Percentiles rank a stretch among this genome's conserved stretches.
Evolutionary conservation across 768 basidiomycete genomes (phyloP).

Genomic region (Lyophyllum shimeji): DNA sequence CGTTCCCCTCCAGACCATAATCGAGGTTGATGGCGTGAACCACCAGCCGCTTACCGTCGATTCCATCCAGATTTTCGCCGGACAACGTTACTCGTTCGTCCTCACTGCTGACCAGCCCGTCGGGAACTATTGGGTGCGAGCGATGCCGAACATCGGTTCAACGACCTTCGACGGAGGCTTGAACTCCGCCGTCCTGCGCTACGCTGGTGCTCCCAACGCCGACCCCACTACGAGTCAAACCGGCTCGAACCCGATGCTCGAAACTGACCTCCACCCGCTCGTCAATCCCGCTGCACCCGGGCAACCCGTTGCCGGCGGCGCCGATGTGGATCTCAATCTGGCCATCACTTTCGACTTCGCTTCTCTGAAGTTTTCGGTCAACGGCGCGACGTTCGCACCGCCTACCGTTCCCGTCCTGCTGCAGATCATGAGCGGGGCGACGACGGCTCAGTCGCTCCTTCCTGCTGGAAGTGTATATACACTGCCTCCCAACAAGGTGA

Average conservation of each 20-base stretch:
- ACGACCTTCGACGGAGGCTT: slow-evolving; percentile 34
- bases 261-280: slow-evolving; percentile 21
- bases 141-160: slow-evolving; percentile 23
- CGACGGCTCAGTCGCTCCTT: slow-evolving; percentile 44
- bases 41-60: slow-evolving; percentile 34
- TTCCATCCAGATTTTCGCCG: slow-evolving; percentile 39
- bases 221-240: slow-evolving; percentile 29
- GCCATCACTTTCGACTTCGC: slow-evolving; percentile 16
- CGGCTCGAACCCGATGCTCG: slow-evolving; percentile 25
- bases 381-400: slow-evolving; percentile 28
- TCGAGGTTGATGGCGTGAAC: slow-evolving; percentile 39
- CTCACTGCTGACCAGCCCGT: slow-evolving; percentile 37
- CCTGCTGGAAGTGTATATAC: slow-evolving; percentile 44
- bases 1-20: slow-evolving; percentile 28
- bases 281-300: slow-evolving; percentile 12
- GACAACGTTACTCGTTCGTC: slow-evolving; percentile 35
- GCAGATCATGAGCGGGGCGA: slow-evolving; percentile 57
- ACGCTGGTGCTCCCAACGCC: slow-evolving; percentile 19
- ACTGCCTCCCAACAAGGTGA: slow-evolving; percentile 42
- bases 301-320: slow-evolving; percentile 15
- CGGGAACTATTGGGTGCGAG: slow-evolving; percentile 41
- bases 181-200: slow-evolving; percentile 56
- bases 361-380: slow-evolving; percentile 24
- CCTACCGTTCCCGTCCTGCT: slow-evolving; percentile 54
- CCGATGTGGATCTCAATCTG: slow-evolving; percentile 24